Evolutionary conservation across 768 basidiomycete species (phyloP).

Genomic region (Pleurotus djamor): DNA sequence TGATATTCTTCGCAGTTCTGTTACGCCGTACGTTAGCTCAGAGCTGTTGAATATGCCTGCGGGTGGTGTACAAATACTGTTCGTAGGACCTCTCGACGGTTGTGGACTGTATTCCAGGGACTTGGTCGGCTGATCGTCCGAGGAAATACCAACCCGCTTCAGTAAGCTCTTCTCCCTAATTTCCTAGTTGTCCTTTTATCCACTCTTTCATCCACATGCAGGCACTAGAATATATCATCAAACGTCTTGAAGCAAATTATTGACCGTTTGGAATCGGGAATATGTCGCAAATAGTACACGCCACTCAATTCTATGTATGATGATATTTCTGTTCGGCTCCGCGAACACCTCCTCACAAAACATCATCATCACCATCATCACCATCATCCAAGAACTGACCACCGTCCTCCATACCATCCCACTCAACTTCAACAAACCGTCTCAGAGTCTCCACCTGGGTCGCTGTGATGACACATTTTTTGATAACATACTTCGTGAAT

Average conservation of each 20-base stretch:
- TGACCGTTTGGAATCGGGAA: constrained; percentile 9
- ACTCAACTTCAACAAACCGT: too few relatives aligned
- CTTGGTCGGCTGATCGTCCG: constrained; percentile 39
- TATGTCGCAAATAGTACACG: too few relatives aligned
- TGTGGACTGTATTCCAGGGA: constrained; percentile 52
- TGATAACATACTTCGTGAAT: too few relatives aligned
- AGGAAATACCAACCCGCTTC: constrained; percentile 50
- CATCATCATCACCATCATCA: too few relatives aligned
- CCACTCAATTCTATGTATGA: too few relatives aligned
- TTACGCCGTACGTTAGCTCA: constrained; percentile 22
- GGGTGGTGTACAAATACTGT: not conserved
- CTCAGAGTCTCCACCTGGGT: too few relatives aligned
- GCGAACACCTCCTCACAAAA: too few relatives aligned
- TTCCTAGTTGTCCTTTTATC: not conserved
- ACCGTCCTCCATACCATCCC: too few relatives aligned
- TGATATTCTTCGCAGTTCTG: constrained; percentile 22
- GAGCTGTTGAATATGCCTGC: not conserved
- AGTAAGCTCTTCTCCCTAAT: constrained; percentile 14
- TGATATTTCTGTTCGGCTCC: too few relatives aligned
- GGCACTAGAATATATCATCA: constrained; percentile 35
- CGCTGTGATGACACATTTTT: too few relatives aligned
- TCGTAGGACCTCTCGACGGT: constrained; percentile 36
- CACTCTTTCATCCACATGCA: constrained; percentile 11
- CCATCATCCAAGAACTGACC: too few relatives aligned
- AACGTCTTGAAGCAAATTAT: constrained; percentile 35